Conservation (phyloP, 2,329 filamentous ascomycete genomes). For the Cordyceps fumosorosea region DNA sequence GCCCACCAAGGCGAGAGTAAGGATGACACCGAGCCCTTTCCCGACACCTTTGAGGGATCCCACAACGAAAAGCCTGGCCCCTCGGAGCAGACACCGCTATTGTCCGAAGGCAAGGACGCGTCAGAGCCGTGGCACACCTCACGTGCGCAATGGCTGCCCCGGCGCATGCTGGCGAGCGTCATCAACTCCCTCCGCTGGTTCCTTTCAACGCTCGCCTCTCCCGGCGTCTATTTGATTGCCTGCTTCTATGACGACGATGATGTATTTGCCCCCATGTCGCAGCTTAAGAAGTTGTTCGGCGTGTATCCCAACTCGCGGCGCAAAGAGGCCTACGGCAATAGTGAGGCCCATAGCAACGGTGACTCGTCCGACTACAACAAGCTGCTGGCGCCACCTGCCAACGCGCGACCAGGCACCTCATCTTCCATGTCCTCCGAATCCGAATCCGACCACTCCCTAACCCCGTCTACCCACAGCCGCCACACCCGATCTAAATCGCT, state of each 20-base stretch:
- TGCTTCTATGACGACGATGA: conserved; percentile 78
- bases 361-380: conserved; percentile 23
- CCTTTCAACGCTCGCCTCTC: conserved; percentile 69
- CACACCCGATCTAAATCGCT: conserved; percentile 60
- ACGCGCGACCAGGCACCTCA: conserved; percentile 32
- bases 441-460: conserved; percentile 49
- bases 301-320: conserved; percentile 19
- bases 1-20: conserved; percentile 25
- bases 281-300: conserved; percentile 59
- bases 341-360: conserved; percentile 28
- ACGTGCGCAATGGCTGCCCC: conserved; percentile 40
- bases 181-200: conserved; percentile 73
- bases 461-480: conserved; percentile 26
- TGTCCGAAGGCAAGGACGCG: conserved; percentile 29
- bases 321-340: conserved; percentile 34
- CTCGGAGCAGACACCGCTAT: conserved; percentile 62
- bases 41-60: conserved; percentile 33
- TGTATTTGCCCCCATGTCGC: conserved; percentile 69
- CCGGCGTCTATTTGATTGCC: conserved; percentile 74
- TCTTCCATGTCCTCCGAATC: conserved; percentile 67
- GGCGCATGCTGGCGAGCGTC: conserved; percentile 64
- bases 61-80: conserved; percentile 30
- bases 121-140: conserved; percentile 44
- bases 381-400: conserved; percentile 21
- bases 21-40: conserved; percentile 25